Percentiles rank a stretch among this genome's conserved stretches.
These are phyloP conservation scores for Phaeolepiota aurea DNA, from an alignment of 768 basidiomycete species.

Conservation along the genomic window DNA sequence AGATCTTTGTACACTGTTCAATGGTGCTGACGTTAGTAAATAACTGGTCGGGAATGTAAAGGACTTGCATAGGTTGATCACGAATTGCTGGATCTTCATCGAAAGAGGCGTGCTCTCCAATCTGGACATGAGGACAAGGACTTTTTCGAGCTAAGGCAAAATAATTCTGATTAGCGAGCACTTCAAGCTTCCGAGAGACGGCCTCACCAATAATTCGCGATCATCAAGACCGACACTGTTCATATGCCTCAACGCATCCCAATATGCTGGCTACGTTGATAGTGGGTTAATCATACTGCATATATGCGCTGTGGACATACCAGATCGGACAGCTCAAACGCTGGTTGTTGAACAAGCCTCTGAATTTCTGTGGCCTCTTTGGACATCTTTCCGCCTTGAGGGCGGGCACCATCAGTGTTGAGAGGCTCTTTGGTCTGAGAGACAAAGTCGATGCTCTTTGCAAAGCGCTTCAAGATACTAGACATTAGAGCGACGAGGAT, in stretches of 20 bases:
- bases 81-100: constrained; percentile 33
- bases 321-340: constrained; percentile 17
- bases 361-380: constrained; percentile 18
- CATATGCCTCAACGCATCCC: constrained; percentile 37
- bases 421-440: constrained; percentile 13
- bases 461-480: not conserved
- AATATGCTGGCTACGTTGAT: constrained; percentile 33
- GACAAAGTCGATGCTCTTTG: not conserved
- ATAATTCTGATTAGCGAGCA: too few species aligned
- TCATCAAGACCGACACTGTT: constrained; percentile 42
- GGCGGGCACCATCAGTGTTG: constrained; percentile 24
- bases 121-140: constrained; percentile 52
- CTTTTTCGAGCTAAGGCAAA: constrained; percentile 61
- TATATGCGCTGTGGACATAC: constrained; percentile 10
- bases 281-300: not conserved
- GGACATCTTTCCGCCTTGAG: constrained; percentile 13
- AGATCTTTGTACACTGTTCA: constrained; percentile 68
- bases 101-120: constrained; percentile 23
- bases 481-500: too few species aligned
- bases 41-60: constrained; percentile 9
- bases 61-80: constrained; percentile 48
- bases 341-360: constrained; percentile 18
- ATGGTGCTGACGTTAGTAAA: constrained; percentile 6
- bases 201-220: constrained; percentile 48
- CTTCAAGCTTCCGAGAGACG: too few species aligned